Evolutionary conservation across 2,329 filamentous ascomycete species (phyloP), one percentile per base, ranked within the genome.

Genomic region (Thyridium curvatum): DNA sequence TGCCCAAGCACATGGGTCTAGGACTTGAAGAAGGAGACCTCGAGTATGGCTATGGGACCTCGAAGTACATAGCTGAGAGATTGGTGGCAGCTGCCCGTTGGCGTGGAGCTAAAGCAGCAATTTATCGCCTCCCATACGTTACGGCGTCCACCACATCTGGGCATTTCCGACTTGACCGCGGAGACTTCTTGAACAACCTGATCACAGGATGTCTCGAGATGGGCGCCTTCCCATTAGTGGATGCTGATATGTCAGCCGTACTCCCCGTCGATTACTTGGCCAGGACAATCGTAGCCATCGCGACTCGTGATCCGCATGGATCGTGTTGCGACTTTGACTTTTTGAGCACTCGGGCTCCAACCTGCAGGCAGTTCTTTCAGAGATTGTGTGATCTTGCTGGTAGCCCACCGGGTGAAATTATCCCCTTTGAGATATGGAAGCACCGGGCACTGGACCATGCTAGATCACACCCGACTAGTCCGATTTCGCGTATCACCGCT

Each of bases 201-300:
- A 47, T 56, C 30, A 38, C 32, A 9, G 53, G 52, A 17, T 43
- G 52, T 35, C 41, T 56, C 9, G 47, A 55, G 34, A 37, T 55
- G 44, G 54, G 54, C 3, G 43, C 40, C 12, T 55, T 55, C 34
- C 53, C 53, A 3, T 44, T 41, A 9, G n/a, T 56, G 13, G 41
- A 53, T 34, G 50, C 48, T 14, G 45, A 51, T 35, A 42, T 56
- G 39, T 50, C 51, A 4, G 35, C 43, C 16, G 51, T 53, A 32
- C 44, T 55, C 21, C 54, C 54, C 21, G 40, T 55, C 35, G 54
- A 55, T 41, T 55, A 55, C 38, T 46, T 56, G 12, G 43, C 50
- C 32, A 44, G 40, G 26, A 51, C 50, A 32, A 51, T 56, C 35
- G 48, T 44, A 13, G 43, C 34, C 18, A 34, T 53, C 12, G 49